phyloP scores from a whole-genome alignment of 2,329 filamentous ascomycete genomes.

The Lachnellula hyalina region DNA sequence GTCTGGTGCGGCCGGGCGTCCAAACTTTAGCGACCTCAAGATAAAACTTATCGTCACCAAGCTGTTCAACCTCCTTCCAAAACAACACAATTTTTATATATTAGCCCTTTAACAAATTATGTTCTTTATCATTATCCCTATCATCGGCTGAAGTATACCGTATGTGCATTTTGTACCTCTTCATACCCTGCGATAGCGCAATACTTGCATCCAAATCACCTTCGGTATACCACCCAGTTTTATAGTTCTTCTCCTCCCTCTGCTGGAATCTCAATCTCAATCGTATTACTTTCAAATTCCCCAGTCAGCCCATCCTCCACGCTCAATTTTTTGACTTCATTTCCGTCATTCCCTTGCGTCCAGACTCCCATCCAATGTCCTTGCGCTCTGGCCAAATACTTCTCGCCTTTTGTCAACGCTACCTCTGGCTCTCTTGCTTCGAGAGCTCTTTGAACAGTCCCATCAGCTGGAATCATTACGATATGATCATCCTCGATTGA shows the following conservation, averaged over 20 bases:
- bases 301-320: slow-evolving; percentile 6
- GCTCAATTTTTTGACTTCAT: slow-evolving; percentile 2
- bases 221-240: background rate
- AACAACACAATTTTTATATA: too few species aligned
- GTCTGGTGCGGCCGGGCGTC: background rate
- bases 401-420: slow-evolving; percentile 27
- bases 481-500: slow-evolving; percentile 21
- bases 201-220: background rate
- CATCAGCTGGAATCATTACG: slow-evolving; percentile 28
- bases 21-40: background rate
- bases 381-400: slow-evolving; percentile 31
- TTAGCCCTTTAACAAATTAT: too few species aligned
- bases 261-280: slow-evolving; percentile 5
- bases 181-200: too few species aligned
- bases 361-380: slow-evolving; percentile 36
- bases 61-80: too few species aligned
- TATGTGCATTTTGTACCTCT: too few species aligned
- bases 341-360: slow-evolving; percentile 12
- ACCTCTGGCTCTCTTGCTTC: slow-evolving; percentile 25
- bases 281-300: slow-evolving; percentile 11
- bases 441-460: slow-evolving; percentile 21
- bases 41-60: too few species aligned
- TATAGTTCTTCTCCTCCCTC: background rate
- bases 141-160: too few species aligned
- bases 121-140: too few species aligned